Percentiles rank a stretch among this genome's conserved stretches.
Evolutionary conservation across 352 stramenopile genomes (phyloP).

Genomic region (Phytophthora citricola): DNA sequence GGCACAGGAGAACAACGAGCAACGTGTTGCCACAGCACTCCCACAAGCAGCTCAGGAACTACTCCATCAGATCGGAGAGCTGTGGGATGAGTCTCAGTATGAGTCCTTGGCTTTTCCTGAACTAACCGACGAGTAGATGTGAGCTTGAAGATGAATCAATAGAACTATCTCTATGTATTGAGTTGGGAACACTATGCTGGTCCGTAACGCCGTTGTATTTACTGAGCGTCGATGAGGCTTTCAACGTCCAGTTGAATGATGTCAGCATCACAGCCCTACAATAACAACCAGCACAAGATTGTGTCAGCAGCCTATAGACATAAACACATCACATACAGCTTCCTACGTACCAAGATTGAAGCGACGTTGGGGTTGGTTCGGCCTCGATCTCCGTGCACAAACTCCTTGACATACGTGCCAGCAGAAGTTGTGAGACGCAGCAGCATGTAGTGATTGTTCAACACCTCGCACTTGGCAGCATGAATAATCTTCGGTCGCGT

Average conservation of each 20-base stretch:
- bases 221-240: conserved; percentile 80
- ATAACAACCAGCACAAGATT: conserved; percentile 39
- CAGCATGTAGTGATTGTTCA: conserved; percentile 98
- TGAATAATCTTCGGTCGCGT: conserved; percentile 93
- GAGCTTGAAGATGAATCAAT: conserved; percentile 4
- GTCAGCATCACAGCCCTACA: conserved; percentile 90
- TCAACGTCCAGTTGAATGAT: conserved; percentile 98
- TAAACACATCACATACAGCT: background rate
- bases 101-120: conserved; percentile 71
- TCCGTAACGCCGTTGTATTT: conserved; percentile 9
- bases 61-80: conserved; percentile 69
- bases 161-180: conserved; percentile 25
- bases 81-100: conserved; percentile 88
- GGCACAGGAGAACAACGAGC: conserved; percentile 7
- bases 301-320: conserved; percentile 7
- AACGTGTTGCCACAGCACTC: conserved; percentile 20
- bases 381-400: conserved; percentile 98
- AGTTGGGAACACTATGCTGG: background rate
- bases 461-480: conserved; percentile 78
- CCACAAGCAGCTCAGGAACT: conserved; percentile 50
- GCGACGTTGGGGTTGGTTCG: conserved; percentile 96
- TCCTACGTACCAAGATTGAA: conserved; percentile 77
- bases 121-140: conserved; percentile 3
- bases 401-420: conserved; percentile 99
- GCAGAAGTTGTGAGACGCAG: conserved; percentile 95